phyloP scores from a whole-genome alignment of 2,329 filamentous ascomycete species.

The Teratosphaeriaceae sp. region DNA sequence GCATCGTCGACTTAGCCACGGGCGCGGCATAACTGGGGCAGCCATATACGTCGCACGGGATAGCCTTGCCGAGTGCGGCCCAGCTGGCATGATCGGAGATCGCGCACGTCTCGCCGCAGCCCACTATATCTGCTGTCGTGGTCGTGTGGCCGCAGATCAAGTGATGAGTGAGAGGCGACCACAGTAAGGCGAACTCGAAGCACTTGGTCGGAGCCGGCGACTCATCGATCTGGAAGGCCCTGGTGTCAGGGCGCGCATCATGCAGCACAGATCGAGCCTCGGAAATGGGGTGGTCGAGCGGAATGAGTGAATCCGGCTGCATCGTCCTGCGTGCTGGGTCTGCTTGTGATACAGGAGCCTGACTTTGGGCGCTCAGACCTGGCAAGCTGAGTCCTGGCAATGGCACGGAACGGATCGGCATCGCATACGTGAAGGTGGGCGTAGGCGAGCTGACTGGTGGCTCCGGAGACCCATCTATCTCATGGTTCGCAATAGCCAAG shows the following conservation, averaged over 20 bases:
- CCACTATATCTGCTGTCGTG: background rate
- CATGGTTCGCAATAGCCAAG: background rate
- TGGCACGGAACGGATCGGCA: background rate
- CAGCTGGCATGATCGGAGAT: background rate
- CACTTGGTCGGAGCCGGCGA: conserved; percentile 1
- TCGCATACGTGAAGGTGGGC: background rate
- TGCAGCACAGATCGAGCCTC: no score
- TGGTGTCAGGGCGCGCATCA: background rate
- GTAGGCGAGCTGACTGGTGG: background rate
- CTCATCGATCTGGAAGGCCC: background rate
- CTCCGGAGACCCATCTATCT: background rate
- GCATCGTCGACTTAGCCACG: background rate
- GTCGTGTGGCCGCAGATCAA: conserved; percentile 2
- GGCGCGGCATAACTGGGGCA: background rate
- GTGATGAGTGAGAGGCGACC: conserved; percentile 1
- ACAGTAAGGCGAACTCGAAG: conserved; percentile 1
- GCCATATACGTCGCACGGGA: background rate
- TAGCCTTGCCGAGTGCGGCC: background rate
- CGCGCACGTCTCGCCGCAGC: conserved; percentile 5
- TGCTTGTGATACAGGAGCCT: background rate
- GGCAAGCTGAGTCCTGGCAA: background rate
- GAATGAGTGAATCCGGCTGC: background rate
- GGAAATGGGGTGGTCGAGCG: background rate
- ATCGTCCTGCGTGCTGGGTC: background rate
- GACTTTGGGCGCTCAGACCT: no score